Evolutionary conservation across 2,329 filamentous ascomycete species (phyloP).

Genomic region (Ophiocordyceps sinensis): DNA sequence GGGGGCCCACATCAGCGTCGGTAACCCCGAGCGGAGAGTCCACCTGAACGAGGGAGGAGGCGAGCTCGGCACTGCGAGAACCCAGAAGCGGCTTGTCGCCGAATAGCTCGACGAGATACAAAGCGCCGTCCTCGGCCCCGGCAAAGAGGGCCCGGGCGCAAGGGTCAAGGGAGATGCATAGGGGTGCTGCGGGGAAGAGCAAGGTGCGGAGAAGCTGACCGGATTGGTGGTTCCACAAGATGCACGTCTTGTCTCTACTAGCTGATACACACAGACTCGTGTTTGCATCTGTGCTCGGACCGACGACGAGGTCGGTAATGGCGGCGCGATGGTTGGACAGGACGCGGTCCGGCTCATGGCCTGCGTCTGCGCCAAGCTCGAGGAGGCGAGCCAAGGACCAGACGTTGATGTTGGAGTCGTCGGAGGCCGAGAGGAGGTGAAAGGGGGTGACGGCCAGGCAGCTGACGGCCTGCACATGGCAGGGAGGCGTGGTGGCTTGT

Average conservation of each 20-base stretch:
- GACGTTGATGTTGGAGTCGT: constrained; percentile 81
- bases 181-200: constrained; percentile 58
- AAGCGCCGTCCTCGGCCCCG: constrained; percentile 63
- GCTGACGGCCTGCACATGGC: constrained; percentile 69
- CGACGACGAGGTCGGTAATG: constrained; percentile 49
- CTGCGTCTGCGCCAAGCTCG: constrained; percentile 36
- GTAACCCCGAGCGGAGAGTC: constrained; percentile 38
- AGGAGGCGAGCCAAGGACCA: constrained; percentile 74
- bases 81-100: constrained; percentile 40
- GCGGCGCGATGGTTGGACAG: constrained; percentile 65
- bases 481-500: constrained; percentile 58
- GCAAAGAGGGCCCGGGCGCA: constrained; percentile 72
- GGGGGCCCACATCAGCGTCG: constrained; percentile 48
- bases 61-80: constrained; percentile 33
- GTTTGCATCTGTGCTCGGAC: constrained; percentile 51
- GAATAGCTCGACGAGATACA: constrained; percentile 67
- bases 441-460: constrained; percentile 57
- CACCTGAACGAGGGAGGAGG: constrained; percentile 42
- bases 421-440: constrained; percentile 63
- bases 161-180: constrained; percentile 65
- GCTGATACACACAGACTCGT: constrained; percentile 75
- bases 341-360: constrained; percentile 58
- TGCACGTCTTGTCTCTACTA: constrained; percentile 74
- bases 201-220: constrained; percentile 68
- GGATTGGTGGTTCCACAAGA: constrained; percentile 84